Evolutionary conservation across 2,329 filamentous ascomycete genomes (phyloP).

Genomic region (Apiospora sp.): DNA sequence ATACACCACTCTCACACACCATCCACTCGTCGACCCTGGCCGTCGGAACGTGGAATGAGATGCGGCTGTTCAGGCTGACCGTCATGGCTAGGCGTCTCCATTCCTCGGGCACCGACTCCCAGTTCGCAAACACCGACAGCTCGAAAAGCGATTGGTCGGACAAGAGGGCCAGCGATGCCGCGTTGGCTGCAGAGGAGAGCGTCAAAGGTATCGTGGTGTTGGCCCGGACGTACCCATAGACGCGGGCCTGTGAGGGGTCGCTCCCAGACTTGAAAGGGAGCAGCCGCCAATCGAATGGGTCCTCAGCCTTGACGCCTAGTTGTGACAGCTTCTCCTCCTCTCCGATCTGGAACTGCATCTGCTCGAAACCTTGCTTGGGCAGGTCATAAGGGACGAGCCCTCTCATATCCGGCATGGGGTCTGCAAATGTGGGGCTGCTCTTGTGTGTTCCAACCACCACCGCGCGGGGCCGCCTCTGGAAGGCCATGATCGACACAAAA

Average conservation of each 20-base stretch:
- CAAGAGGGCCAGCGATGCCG: not conserved
- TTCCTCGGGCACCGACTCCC: not conserved
- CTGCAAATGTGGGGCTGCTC: not conserved
- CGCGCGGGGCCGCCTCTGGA: not conserved
- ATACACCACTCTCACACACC: conserved; percentile 18
- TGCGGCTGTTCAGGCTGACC: conserved; percentile 12
- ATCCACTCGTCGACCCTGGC: conserved; percentile 20
- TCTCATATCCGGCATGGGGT: not conserved
- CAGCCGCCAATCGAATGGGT: conserved; percentile 20
- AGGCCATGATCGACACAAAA: conserved; percentile 12
- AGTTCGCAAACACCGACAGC: conserved; percentile 5
- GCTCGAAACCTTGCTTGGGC: not conserved
- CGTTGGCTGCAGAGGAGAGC: not conserved
- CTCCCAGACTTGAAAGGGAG: not conserved
- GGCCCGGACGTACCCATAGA: not conserved
- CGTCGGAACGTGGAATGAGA: not conserved
- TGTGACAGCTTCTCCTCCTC: not conserved
- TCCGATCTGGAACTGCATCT: conserved; percentile 13
- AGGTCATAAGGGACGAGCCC: not conserved
- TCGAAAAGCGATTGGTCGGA: conserved; percentile 21
- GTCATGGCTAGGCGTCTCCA: conserved; percentile 1
- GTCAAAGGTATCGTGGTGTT: not conserved
- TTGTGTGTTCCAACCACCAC: not conserved
- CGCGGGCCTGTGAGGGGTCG: not conserved
- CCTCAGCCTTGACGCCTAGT: not conserved